Base-by-base conservation (phyloP, 441 rosid genomes). In the Pelargonium cotyledonis region DNA sequence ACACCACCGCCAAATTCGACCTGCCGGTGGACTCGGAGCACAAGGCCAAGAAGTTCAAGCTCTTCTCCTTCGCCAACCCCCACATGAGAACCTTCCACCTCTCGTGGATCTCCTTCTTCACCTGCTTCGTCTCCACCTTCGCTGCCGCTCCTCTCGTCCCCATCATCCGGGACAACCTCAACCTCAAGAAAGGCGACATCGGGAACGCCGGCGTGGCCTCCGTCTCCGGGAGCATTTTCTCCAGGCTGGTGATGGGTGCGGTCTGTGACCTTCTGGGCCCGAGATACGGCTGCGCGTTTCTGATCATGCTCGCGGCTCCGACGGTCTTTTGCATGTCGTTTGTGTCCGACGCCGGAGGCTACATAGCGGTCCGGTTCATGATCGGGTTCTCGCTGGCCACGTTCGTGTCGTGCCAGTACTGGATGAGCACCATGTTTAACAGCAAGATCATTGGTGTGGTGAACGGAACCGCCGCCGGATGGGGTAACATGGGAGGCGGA, bases 71-170 rank as follows among this genome's bases (percentile, higher is more conserved):
- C 12, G 80, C 85, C 1, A 75, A 77, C 62, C 85, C 85, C 46
- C 85, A 82, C 64, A 79, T 79, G 85, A 40, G 78, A 70, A 76
- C 81, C 0, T 82, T 82, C 68, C 85, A 82, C 51, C 79, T 82
- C 51, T 80, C 80, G 6, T 82, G 85, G 85, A 71, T 82, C 80
- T 82, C 85, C 16, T 82, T 82, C 74, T 79, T 82, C 78, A 77
- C 85, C 67, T 77, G 83, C 72, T 82, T 82, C 75, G 63, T 82
- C 69, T 82, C 85, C 40, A 82, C 85, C 14, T 82, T 82, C 40
- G 85, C 85, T 0, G 85, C 85, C 0, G 83, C 85, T n/a, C 83
- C 85, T 4, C 67, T 82, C 14, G 77, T 82, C 26, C 85, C 85
- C 0, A 74, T 79, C 58, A 82, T 82, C 65, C 78, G 83, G 0